These are phyloP conservation scores for Mycena crocata DNA, from an alignment of 768 basidiomycete species.

Conservation along the genomic window DNA sequence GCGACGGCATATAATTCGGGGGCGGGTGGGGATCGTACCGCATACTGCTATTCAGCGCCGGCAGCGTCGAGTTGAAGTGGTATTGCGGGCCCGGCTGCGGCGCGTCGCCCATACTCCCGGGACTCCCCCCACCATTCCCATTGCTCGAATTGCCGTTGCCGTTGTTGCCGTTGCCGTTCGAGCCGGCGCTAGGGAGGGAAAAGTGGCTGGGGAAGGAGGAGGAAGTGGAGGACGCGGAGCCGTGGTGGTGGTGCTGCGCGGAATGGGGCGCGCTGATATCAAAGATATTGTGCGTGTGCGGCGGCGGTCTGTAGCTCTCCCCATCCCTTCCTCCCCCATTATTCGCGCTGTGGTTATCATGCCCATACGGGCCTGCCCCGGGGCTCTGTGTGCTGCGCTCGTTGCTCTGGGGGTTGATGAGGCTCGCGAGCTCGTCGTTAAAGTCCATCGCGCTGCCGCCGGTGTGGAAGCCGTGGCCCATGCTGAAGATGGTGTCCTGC, in stretches of 20 bases:
- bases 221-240: slow-evolving; percentile 42
- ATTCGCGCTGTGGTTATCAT: background rate
- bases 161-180: slow-evolving; percentile 18
- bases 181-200: slow-evolving; percentile 29
- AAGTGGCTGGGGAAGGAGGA: slow-evolving; percentile 45
- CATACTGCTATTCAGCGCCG: slow-evolving; percentile 63
- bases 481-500: slow-evolving; percentile 43
- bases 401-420: slow-evolving; percentile 56
- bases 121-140: slow-evolving; percentile 11
- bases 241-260: slow-evolving; percentile 40
- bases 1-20: slow-evolving; percentile 30
- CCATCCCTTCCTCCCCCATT: slow-evolving; percentile 30
- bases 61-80: slow-evolving; percentile 63
- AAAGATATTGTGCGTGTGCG: slow-evolving; percentile 53
- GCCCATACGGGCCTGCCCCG: slow-evolving; percentile 1
- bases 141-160: slow-evolving; percentile 9
- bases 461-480: slow-evolving; percentile 51
- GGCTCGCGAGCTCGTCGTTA: slow-evolving; percentile 73
- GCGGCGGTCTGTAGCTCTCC: slow-evolving; percentile 47
- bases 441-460: slow-evolving; percentile 64
- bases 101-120: slow-evolving; percentile 13
- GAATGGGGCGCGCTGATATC: slow-evolving; percentile 59
- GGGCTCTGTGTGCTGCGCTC: slow-evolving; percentile 38
- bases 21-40: slow-evolving; percentile 61
- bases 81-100: slow-evolving; percentile 39